Conservation (phyloP, 345 rosid genomes). For the Syzygium oleosum region DNA sequence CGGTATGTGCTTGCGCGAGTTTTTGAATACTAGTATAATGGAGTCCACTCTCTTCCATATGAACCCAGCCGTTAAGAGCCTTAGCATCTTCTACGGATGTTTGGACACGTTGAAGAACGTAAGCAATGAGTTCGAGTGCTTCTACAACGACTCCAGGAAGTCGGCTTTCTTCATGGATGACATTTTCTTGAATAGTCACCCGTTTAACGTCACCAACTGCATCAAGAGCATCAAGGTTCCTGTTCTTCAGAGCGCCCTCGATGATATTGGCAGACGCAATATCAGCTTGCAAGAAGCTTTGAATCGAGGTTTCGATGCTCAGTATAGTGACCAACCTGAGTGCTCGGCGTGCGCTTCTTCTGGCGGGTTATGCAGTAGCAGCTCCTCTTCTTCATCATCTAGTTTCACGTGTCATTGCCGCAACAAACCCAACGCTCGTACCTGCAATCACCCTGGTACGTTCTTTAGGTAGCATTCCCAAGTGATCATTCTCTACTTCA, state of each 20-base stretch:
- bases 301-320: constrained; percentile 13
- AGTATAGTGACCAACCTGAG: neutral
- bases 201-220: too few relatives aligned
- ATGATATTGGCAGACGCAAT: fast-evolving
- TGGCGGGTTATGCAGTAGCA: constrained; percentile 37
- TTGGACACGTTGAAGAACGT: fast-evolving
- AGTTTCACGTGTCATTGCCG: constrained; percentile 28
- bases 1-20: constrained; percentile 1
- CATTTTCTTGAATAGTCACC: too few relatives aligned
- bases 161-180: too few relatives aligned
- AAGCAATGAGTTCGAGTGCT: neutral
- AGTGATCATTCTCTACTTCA: neutral
- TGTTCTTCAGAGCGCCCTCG: neutral
- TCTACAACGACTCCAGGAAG: too few relatives aligned
- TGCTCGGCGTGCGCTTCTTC: constrained; percentile 18
- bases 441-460: neutral
- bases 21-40: neutral
- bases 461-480: neutral
- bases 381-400: neutral
- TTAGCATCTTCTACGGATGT: constrained; percentile 18
- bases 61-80: too few relatives aligned
- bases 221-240: too few relatives aligned
- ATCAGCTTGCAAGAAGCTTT: neutral
- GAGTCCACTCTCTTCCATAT: neutral
- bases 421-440: neutral